Evolutionary conservation across 345 rosid genomes (phyloP), one percentile per base, ranked within the genome.

Genomic region (Brassica rapa): DNA sequence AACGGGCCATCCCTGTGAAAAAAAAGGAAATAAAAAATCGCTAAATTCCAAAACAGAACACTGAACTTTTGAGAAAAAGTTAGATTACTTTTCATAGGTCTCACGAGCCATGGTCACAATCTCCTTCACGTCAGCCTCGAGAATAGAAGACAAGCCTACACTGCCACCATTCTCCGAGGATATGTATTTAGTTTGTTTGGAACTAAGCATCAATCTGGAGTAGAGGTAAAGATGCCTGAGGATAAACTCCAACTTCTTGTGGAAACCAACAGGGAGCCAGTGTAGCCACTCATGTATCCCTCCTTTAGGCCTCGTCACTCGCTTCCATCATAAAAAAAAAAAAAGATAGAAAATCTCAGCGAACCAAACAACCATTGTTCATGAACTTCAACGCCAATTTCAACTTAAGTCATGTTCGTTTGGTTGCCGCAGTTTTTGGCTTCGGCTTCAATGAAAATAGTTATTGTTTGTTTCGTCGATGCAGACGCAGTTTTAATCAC

Each of bases 291-390:
- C 98, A 74, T 95, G 86, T 9, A 93, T 53, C 61, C 99, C 97
- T 70, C 97, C 99, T 84, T 89, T 93, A 3, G 99, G 99, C 77
- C 99, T 86, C 4, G 93, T 91, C 70, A 95, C 94, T 81, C 97
- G 84, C 99, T 95, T 88, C 0, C 37, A 65, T 16, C 4, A 73
- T 62, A 2, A 46, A 14, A 12, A 3, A 37, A 67, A 12, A 14
- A 15, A 23, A 14, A 73, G 2, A 11, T 0, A 23, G 2, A 49
- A 6, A 35, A 62, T 55, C 43, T 74, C 75, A 80, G 75, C 27
- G 0, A 49, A 73, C 16, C 11, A 62, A 71, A n/a, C 41, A 73
- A 21, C 73, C 60, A 16, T 11, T n/a, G 9, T 68, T 59, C 46
- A 39, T 39, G 53, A 43, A 43, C 14, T 9, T 39, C 46, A 1